phyloP scores from a whole-genome alignment of 2,329 filamentous ascomycete genomes.

The Herpotrichia juniperi region DNA sequence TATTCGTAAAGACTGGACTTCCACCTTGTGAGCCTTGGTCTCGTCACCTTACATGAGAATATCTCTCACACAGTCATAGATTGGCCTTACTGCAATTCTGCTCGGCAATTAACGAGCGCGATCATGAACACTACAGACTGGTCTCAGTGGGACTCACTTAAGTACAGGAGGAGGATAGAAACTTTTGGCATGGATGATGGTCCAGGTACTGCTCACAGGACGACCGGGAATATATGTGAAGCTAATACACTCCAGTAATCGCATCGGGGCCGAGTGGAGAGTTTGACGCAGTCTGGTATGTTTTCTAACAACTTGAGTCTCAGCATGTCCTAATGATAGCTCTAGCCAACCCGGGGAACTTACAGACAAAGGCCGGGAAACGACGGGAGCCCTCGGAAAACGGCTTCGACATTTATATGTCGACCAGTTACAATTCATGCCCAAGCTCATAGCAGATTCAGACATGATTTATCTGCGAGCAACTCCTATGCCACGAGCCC shows the following conservation, averaged over 20 bases:
- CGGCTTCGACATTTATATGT: conserved; percentile 57
- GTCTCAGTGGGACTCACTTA: conserved; percentile 62
- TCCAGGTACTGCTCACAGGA: conserved; percentile 50
- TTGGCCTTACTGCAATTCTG: conserved; percentile 91
- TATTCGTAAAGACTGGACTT: conserved; percentile 33
- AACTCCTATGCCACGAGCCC: conserved; percentile 56
- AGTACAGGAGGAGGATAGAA: conserved; percentile 77
- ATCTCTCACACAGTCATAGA: conserved; percentile 46
- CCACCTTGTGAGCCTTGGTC: conserved; percentile 33
- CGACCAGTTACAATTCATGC: conserved; percentile 57
- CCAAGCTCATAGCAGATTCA: conserved; percentile 47
- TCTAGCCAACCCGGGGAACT: conserved; percentile 54
- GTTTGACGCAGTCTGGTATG: conserved; percentile 79
- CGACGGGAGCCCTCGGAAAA: conserved; percentile 55
- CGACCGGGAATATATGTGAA: not conserved
- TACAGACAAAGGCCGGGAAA: conserved; percentile 57
- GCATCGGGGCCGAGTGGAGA: conserved; percentile 71
- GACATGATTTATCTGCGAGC: conserved; percentile 55
- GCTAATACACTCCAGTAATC: conserved; percentile 50
- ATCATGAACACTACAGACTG: conserved; percentile 61
- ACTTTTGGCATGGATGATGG: conserved; percentile 71
- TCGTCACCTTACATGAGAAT: conserved; percentile 2
- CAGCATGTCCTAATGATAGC: conserved; percentile 3
- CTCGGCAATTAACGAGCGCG: conserved; percentile 70
- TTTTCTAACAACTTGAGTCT: conserved; percentile 37